Percentiles rank a stretch among this genome's conserved stretches.
Evolutionary conservation across 768 basidiomycete species (phyloP).

Genomic region (Boletus rubroflammeus): DNA sequence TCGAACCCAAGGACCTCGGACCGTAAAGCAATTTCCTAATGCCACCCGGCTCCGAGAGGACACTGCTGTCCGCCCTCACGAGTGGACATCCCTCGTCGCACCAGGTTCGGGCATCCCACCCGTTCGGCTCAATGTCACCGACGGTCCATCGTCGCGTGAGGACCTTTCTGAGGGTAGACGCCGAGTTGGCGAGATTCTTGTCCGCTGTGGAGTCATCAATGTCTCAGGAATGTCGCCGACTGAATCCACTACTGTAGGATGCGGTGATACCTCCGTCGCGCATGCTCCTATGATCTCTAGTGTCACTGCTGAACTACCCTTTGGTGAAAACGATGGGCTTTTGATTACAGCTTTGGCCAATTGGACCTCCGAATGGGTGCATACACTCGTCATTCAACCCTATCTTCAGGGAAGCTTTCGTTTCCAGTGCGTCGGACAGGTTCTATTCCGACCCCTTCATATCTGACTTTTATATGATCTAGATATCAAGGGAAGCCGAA

Average conservation of each 20-base stretch:
- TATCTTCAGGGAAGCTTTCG: constrained; percentile 11
- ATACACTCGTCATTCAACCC: constrained; percentile 23
- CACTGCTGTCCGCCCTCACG: not conserved
- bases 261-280: not conserved
- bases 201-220: constrained; percentile 18
- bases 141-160: not conserved
- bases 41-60: not conserved
- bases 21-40: not conserved
- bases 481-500: constrained; percentile 18
- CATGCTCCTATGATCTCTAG: not conserved
- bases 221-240: not conserved
- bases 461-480: not conserved
- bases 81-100: constrained; percentile 4
- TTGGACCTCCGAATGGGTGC: constrained; percentile 28
- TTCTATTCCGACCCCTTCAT: not conserved
- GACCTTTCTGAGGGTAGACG: constrained; percentile 17
- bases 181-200: constrained; percentile 19
- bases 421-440: constrained; percentile 20
- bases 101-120: not conserved
- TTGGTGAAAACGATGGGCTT: constrained; percentile 1
- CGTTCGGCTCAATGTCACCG: not conserved
- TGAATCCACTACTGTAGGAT: not conserved
- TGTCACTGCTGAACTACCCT: not conserved
- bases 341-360: constrained; percentile 15
- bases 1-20: not conserved